Conservation (phyloP, 805 yeast species). For the Candida alai region DNA sequence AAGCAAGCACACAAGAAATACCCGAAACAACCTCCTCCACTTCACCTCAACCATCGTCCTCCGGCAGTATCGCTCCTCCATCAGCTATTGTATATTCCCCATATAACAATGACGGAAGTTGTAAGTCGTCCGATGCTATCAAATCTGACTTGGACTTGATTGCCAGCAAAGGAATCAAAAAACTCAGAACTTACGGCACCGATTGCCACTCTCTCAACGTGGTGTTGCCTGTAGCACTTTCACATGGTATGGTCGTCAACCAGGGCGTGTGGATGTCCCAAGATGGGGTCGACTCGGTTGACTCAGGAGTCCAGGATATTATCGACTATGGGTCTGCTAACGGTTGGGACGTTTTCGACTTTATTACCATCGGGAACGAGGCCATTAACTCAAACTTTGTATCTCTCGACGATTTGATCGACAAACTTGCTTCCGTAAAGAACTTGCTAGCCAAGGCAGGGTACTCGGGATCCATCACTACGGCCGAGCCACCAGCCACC, state of each 20-base stretch:
- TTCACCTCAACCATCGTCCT: conserved; percentile 12
- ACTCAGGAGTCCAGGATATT: conserved; percentile 50
- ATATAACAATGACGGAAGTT: conserved; percentile 60
- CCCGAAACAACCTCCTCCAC: conserved; percentile 15
- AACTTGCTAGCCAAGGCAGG: conserved; percentile 60
- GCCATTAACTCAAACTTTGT: conserved; percentile 65
- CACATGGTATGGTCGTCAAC: conserved; percentile 66
- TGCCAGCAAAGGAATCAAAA: conserved; percentile 54
- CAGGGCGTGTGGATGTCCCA: conserved; percentile 83
- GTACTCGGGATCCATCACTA: conserved; percentile 70
- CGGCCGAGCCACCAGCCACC: conserved; percentile 86
- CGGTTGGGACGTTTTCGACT: conserved; percentile 73
- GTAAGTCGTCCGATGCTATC: conserved; percentile 59
- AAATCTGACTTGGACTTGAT: conserved; percentile 56
- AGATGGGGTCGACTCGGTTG: conserved; percentile 68
- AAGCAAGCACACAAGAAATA: conserved; percentile 23
- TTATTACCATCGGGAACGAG: conserved; percentile 84
- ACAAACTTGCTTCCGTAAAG: conserved; percentile 65
- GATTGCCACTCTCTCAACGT: conserved; percentile 73
- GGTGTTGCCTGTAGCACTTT: conserved; percentile 55
- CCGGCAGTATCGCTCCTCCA: conserved; percentile 40
- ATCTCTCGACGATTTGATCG: conserved; percentile 56
- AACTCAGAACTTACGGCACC: conserved; percentile 78
- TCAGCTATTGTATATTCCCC: conserved; percentile 73
- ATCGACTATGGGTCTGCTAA: conserved; percentile 45